Percentiles rank a stretch among this genome's conserved stretches.
Conservation (phyloP, 2,329 filamentous ascomycete species). For the Coleophoma eucalyptorum region DNA sequence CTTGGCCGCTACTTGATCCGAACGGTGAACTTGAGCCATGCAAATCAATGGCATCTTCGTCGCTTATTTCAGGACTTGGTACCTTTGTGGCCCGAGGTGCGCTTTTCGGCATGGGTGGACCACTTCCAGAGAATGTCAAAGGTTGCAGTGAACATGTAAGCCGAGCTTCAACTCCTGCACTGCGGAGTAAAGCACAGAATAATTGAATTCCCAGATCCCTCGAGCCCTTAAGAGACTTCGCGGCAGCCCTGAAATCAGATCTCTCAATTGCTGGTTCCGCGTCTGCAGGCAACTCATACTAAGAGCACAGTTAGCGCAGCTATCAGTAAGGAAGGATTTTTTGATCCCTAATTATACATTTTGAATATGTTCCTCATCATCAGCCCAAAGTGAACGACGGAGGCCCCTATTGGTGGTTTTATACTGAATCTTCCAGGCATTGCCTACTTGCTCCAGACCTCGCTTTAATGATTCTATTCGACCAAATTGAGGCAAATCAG, state of each 20-base stretch:
- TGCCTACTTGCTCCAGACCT: constrained; percentile 67
- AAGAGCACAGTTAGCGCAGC: background rate
- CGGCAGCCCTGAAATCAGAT: constrained; percentile 67
- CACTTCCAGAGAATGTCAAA: constrained; percentile 43
- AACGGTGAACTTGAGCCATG: constrained; percentile 7
- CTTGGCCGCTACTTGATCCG: constrained; percentile 1
- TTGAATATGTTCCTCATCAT: constrained; percentile 56
- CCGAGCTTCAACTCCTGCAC: constrained; percentile 75
- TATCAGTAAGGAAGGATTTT: too few relatives aligned
- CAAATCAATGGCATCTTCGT: constrained; percentile 13
- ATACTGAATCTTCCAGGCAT: constrained; percentile 67
- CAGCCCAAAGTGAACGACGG: constrained; percentile 70
- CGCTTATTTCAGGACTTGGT: constrained; percentile 28
- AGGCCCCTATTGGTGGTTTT: constrained; percentile 68
- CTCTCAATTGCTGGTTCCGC: constrained; percentile 66
- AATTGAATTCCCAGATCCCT: constrained; percentile 87
- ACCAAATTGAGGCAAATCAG: constrained; percentile 68
- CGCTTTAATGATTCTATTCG: constrained; percentile 73
- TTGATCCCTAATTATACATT: constrained; percentile 38
- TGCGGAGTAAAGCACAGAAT: constrained; percentile 82
- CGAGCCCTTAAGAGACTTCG: constrained; percentile 70
- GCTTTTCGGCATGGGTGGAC: constrained; percentile 32
- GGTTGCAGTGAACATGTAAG: constrained; percentile 89
- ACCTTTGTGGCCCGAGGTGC: constrained; percentile 10
- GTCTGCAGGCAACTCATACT: constrained; percentile 18